Percentiles rank a stretch among this genome's conserved stretches.
These are phyloP conservation scores for Xylariaceae sp. DNA, from an alignment of 2,329 filamentous ascomycete genomes.

Conservation along the genomic window DNA sequence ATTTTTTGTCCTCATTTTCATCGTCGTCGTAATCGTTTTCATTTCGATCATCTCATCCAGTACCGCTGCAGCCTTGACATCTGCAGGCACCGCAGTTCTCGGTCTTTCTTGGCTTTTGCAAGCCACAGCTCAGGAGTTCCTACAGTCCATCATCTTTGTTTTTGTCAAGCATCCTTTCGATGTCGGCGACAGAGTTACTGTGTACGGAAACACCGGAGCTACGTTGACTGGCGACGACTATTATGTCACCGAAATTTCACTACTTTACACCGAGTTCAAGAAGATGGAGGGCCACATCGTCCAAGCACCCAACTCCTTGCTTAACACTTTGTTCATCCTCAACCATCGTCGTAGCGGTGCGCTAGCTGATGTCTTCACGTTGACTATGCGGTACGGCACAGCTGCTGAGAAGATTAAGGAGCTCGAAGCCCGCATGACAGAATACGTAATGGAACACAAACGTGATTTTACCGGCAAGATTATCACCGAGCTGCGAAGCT, in stretches of 20 bases:
- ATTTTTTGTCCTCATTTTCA: slow-evolving; percentile 77
- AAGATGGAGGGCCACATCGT: slow-evolving; percentile 98
- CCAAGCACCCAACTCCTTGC: slow-evolving; percentile 88
- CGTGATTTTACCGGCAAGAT: slow-evolving; percentile 86
- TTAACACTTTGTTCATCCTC: slow-evolving; percentile 90
- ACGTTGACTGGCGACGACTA: slow-evolving; percentile 81
- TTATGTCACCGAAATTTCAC: slow-evolving; percentile 89
- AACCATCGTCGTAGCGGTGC: slow-evolving; percentile 90
- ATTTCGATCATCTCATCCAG: slow-evolving; percentile 86
- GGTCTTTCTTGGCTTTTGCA: slow-evolving; percentile 91
- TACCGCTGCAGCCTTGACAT: slow-evolving; percentile 85
- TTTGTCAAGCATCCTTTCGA: slow-evolving; percentile 98
- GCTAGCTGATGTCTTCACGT: slow-evolving; percentile 78
- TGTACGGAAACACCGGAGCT: slow-evolving; percentile 88
- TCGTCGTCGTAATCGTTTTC: slow-evolving; percentile 82
- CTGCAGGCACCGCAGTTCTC: slow-evolving; percentile 80
- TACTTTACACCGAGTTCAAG: slow-evolving; percentile 96
- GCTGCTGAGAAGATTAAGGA: slow-evolving; percentile 75
- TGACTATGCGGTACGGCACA: slow-evolving; percentile 86
- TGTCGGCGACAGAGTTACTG: slow-evolving; percentile 85
- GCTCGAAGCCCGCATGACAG: slow-evolving; percentile 73
- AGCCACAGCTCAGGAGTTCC: slow-evolving; percentile 87
- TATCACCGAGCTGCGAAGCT: slow-evolving; percentile 74
- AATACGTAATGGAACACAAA: slow-evolving; percentile 81
- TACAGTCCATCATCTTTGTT: slow-evolving; percentile 91